Conservation (phyloP, 2,329 filamentous ascomycete species). For the Neonectria faginata region DNA sequence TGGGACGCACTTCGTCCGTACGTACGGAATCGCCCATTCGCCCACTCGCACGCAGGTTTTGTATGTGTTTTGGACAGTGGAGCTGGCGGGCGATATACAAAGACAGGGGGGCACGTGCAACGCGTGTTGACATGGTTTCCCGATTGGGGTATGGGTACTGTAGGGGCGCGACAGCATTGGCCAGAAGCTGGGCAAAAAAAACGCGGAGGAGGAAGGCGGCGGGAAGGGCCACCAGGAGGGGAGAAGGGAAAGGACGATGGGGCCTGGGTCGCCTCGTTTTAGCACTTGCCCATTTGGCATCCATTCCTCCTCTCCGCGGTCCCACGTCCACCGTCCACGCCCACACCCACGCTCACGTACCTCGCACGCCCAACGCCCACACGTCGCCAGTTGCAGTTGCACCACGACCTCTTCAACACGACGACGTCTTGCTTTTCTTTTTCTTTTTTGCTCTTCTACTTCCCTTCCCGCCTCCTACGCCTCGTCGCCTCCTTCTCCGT, state of each 20-base stretch:
- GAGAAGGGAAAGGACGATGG: constrained; percentile 43
- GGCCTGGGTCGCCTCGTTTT: constrained; percentile 44
- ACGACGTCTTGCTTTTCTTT: constrained; percentile 36
- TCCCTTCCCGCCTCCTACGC: constrained; percentile 16
- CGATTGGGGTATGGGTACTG: constrained; percentile 46
- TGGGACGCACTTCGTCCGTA: constrained; percentile 27
- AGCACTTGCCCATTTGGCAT: constrained; percentile 44
- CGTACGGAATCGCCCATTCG: constrained; percentile 25
- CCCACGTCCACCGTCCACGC: constrained; percentile 34
- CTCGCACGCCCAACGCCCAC: constrained; percentile 35
- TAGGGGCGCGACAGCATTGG: constrained; percentile 50
- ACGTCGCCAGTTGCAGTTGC: constrained; percentile 37
- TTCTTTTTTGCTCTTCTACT: constrained; percentile 26
- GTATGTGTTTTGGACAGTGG: constrained; percentile 30
- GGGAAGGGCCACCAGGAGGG: constrained; percentile 30
- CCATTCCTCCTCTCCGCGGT: constrained; percentile 42
- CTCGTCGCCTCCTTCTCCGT: constrained; percentile 23
- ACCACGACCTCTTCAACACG: constrained; percentile 33
- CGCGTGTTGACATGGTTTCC: constrained; percentile 53
- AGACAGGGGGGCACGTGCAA: constrained; percentile 44
- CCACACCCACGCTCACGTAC: constrained; percentile 33
- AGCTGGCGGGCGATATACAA: constrained; percentile 33
- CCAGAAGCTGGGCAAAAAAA: constrained; percentile 38
- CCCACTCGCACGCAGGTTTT: constrained; percentile 25
- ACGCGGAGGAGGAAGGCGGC: constrained; percentile 44